Evolutionary conservation across 2,329 filamentous ascomycete genomes (phyloP).

Genomic region (Cercospora brassicicola): DNA sequence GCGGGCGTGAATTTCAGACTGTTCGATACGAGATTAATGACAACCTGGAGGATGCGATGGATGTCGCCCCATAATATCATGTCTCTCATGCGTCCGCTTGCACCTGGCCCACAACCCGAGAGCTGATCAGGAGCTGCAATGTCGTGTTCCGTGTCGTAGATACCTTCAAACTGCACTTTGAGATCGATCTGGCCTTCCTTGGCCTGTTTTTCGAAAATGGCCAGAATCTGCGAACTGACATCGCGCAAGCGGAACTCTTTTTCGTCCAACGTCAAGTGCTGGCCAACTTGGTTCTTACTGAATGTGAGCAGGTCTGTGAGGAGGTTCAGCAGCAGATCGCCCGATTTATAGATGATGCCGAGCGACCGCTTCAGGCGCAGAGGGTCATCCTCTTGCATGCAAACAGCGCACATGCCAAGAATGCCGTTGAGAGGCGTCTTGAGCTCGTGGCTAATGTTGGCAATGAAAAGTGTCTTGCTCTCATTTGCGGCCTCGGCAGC

Average conservation of each 20-base stretch:
- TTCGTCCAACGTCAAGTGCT: constrained; percentile 77
- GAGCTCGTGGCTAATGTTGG: constrained; percentile 83
- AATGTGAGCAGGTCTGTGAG: constrained; percentile 89
- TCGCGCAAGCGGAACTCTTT: constrained; percentile 84
- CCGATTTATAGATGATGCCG: constrained; percentile 85
- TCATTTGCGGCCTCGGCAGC: constrained; percentile 93
- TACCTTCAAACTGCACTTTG: constrained; percentile 67
- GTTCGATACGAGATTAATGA: constrained; percentile 91
- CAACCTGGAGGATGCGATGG: constrained; percentile 85
- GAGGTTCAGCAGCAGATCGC: constrained; percentile 78
- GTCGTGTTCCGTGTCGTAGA: constrained; percentile 39
- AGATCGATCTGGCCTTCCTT: constrained; percentile 76
- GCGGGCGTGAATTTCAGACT: constrained; percentile 85
- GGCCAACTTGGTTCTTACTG: constrained; percentile 91
- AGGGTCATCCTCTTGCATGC: constrained; percentile 86
- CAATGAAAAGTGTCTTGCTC: constrained; percentile 96
- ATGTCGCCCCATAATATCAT: constrained; percentile 93
- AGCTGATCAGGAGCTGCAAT: constrained; percentile 9
- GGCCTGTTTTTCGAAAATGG: constrained; percentile 88
- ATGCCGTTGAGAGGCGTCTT: constrained; percentile 96
- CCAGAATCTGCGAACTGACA: constrained; percentile 75
- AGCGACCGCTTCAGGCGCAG: constrained; percentile 76
- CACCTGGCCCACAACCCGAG: constrained; percentile 40
- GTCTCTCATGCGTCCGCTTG: constrained; percentile 70
- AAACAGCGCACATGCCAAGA: constrained; percentile 87